Evolutionary conservation across 2,329 filamentous ascomycete genomes (phyloP), one percentile per base, ranked within the genome.

Genomic region (Fusarium penzigii): DNA sequence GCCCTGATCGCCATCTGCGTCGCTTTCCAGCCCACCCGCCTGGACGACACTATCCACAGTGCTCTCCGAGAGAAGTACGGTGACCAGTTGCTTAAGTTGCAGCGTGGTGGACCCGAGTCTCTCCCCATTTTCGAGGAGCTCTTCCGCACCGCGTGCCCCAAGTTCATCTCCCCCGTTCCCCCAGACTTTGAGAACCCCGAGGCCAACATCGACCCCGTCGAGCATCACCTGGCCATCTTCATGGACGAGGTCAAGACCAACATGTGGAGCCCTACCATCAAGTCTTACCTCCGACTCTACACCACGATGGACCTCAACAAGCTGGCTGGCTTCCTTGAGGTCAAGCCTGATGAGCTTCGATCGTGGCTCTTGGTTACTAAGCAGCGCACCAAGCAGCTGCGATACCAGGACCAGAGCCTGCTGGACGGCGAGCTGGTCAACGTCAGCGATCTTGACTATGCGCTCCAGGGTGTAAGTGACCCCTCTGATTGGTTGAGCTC

Each of bases 221-320:
- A 99, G 79, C 94, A 99, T 81, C 93, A 99, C 77, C 86, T 96
- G 61, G 82, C 89, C 67, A 89, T 99, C 77, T 99, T 99, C 82
- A 97, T 99, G 93, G 92, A 97, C 65, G 94, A 99, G 80, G 93
- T 99, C 75, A 96, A 96, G 86, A 97, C 91, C 77, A 97, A 96
- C 77, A 94, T 99, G 85, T 96, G 86, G 86, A 93, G 90, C 73
- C 94, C 94, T 42, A 97, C 92, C 42, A 89, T 99, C 73, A 96
- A 96, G 82, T 97, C 92, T 57, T 99, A 99, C 81, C 85, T 99
- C 64, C 94, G 96, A 72, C 88, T 99, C 51, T 99, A 99, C 85
- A 97, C 94, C 42, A 99, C 94, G 64, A 97, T 99, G 93, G 94
- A 99, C 69, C 82, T 99, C 58, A 94, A 93, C 81, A 99, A 99